Evolutionary conservation across 2,329 filamentous ascomycete genomes (phyloP).

Genomic region (Colletotrichum incanum): DNA sequence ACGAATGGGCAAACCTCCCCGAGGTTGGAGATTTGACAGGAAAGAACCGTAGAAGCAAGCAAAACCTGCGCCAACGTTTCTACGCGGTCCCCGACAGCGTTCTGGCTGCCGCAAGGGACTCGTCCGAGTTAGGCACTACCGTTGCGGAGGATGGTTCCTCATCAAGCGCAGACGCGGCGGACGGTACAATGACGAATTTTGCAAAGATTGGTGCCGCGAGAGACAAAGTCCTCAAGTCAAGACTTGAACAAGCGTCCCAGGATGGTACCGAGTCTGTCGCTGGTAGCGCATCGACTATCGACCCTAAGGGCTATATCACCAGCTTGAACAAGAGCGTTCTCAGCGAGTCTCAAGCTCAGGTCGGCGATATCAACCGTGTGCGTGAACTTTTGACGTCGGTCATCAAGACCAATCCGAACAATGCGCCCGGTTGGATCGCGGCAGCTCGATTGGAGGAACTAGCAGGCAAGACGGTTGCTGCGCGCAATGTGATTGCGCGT

Average conservation of each 20-base stretch:
- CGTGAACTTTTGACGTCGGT: conserved; percentile 95
- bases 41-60: conserved; percentile 88
- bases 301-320: conserved; percentile 96
- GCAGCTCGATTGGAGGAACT: conserved; percentile 93
- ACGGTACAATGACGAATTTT: conserved; percentile 98
- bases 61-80: conserved; percentile 87
- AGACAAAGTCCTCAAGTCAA: conserved; percentile 96
- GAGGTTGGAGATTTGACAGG: conserved; percentile 98
- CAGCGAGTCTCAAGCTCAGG: conserved; percentile 84
- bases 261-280: conserved; percentile 76
- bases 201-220: conserved; percentile 96
- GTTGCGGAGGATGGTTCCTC: conserved; percentile 83
- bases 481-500: conserved; percentile 87
- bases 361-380: conserved; percentile 96
- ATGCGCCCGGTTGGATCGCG: conserved; percentile 96
- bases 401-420: conserved; percentile 95
- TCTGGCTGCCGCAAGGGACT: conserved; percentile 86
- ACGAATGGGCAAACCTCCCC: conserved; percentile 96
- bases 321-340: conserved; percentile 87
- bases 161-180: conserved; percentile 68
- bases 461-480: conserved; percentile 91
- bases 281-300: conserved; percentile 91
- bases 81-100: conserved; percentile 98
- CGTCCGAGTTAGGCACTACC: conserved; percentile 87
- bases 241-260: conserved; percentile 89